phyloP scores from a whole-genome alignment of 2,329 filamentous ascomycete species.

The Fusarium coicis region DNA sequence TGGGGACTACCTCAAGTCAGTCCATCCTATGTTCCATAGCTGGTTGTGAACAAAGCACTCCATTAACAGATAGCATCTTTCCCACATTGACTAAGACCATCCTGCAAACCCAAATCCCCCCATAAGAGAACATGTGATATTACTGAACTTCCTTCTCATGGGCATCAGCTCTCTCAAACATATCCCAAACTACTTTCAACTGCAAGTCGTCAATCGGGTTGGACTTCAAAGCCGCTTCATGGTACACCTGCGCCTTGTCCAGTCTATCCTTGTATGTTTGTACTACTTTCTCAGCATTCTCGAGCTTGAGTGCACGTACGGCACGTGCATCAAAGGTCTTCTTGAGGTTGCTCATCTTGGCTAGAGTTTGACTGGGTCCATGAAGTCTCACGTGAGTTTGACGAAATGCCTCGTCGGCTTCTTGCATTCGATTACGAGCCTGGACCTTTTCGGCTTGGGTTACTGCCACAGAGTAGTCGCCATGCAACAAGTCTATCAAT shows the following conservation, averaged over 20 bases:
- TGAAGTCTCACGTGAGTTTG: background rate
- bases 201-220: no score
- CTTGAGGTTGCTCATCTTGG: background rate
- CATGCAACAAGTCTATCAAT: background rate
- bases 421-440: background rate
- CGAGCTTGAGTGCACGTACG: rapidly evolving
- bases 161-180: no score
- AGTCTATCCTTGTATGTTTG: background rate
- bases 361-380: background rate
- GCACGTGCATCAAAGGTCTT: background rate
- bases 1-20: rapidly evolving
- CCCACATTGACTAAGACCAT: no score
- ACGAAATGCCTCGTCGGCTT: background rate
- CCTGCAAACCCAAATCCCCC: no score
- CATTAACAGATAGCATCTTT: background rate
- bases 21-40: rapidly evolving
- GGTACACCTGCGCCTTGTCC: background rate
- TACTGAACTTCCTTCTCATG: no score
- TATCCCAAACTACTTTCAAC: no score
- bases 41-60: no score
- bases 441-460: background rate
- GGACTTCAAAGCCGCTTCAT: background rate
- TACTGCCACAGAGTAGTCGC: background rate
- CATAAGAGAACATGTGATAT: no score
- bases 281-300: background rate